phyloP scores from a whole-genome alignment of 1,139 yeast species.

The Magnusiomyces magnusii region DNA sequence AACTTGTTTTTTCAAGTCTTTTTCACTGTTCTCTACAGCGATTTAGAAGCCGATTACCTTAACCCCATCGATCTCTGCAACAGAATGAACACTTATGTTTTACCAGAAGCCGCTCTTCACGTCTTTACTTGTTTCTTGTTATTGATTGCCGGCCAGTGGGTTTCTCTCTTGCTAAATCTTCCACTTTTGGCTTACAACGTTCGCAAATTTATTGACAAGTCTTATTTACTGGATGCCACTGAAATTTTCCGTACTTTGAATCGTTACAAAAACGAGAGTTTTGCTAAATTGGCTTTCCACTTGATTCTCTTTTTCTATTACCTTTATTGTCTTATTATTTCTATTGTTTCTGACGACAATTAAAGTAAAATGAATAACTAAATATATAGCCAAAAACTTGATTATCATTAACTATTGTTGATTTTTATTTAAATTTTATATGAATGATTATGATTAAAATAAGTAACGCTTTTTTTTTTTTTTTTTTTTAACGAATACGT shows the following conservation, averaged over 20 bases:
- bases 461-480: too few relatives aligned
- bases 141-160: slow-evolving; percentile 81
- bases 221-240: slow-evolving; percentile 83
- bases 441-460: too few relatives aligned
- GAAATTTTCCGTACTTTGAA: slow-evolving; percentile 88
- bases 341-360: slow-evolving; percentile 13
- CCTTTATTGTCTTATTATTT: slow-evolving; percentile 76
- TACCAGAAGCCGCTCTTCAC: slow-evolving; percentile 80
- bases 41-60: slow-evolving; percentile 64
- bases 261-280: slow-evolving; percentile 81
- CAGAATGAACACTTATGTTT: slow-evolving; percentile 66
- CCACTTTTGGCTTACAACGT: slow-evolving; percentile 76
- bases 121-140: slow-evolving; percentile 58
- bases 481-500: too few relatives aligned
- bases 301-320: slow-evolving; percentile 83
- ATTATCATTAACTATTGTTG: too few relatives aligned
- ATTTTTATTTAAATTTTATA: too few relatives aligned
- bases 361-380: too few relatives aligned
- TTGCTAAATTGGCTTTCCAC: slow-evolving; percentile 80
- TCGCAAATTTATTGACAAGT: slow-evolving; percentile 58
- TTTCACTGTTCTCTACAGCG: slow-evolving; percentile 83
- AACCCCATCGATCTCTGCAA: slow-evolving; percentile 92
- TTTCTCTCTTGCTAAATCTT: slow-evolving; percentile 67
- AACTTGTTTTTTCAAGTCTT: slow-evolving; percentile 82
- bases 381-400: too few relatives aligned